phyloP scores from a whole-genome alignment of 371 early-diverging fungal species.

The Mortierella sp. region DNA sequence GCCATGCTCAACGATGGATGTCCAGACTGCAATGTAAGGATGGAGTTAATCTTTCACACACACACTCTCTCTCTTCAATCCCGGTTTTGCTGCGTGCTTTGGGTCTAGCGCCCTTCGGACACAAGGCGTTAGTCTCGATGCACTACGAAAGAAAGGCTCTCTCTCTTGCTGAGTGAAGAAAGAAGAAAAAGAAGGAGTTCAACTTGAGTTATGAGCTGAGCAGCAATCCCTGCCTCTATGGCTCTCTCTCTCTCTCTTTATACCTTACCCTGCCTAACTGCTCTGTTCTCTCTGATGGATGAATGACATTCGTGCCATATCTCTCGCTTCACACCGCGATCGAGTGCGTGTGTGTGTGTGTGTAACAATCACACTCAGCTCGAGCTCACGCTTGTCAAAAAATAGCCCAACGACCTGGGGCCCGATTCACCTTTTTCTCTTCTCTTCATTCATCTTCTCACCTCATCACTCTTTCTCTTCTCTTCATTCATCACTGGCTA shows the following conservation, averaged over 20 bases:
- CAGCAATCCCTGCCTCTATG: neutral
- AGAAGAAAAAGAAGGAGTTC: neutral
- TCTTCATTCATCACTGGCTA: constrained; percentile 10
- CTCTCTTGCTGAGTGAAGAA: neutral
- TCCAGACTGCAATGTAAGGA: constrained; percentile 57
- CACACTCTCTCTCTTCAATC: too few species aligned
- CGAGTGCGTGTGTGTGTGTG: neutral
- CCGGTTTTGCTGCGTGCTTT: constrained; percentile 12
- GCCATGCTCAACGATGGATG: constrained; percentile 55
- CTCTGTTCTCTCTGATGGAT: neutral
- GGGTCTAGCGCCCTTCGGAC: constrained; percentile 7
- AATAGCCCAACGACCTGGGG: neutral
- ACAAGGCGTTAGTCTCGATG: neutral
- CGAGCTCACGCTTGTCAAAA: neutral
- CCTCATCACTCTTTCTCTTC: neutral
- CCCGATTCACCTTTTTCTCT: neutral
- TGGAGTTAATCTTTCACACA: too few species aligned
- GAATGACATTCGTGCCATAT: neutral
- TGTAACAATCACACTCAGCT: neutral
- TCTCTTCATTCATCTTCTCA: neutral
- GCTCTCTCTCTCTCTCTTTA: neutral
- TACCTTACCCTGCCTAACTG: neutral
- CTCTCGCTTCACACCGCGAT: neutral
- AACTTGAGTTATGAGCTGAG: neutral
- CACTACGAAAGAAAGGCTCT: neutral